Percentiles rank a stretch among this genome's conserved stretches.
Evolutionary conservation across 306 rosid species (phyloP).

Genomic region (Castanea sativa): DNA sequence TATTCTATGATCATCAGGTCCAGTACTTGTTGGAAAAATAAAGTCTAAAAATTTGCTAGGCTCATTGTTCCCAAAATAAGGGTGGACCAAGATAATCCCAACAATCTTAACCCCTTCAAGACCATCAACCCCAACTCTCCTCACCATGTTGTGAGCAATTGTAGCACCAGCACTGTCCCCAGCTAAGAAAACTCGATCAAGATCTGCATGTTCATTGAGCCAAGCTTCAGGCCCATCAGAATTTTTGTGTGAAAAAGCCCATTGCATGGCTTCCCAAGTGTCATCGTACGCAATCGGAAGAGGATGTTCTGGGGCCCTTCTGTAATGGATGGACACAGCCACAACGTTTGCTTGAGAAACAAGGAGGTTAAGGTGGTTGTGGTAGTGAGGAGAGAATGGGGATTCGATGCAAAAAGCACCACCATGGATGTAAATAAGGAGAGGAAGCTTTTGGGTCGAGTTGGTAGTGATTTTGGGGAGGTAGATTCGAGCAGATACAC

Average conservation of each 20-base stretch:
- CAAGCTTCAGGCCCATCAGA: conserved; percentile 40
- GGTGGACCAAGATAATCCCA: conserved; percentile 53
- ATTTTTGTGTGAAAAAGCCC: conserved; percentile 34
- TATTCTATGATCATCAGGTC: conserved; percentile 32
- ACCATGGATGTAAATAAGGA: conserved; percentile 66
- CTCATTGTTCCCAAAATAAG: conserved; percentile 38
- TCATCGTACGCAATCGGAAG: conserved; percentile 57
- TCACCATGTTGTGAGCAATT: conserved; percentile 41
- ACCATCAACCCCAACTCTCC: neutral
- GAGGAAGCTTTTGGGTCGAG: conserved; percentile 34
- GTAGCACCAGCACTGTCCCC: conserved; percentile 76
- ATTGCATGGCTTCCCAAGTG: conserved; percentile 44
- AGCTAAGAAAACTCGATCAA: conserved; percentile 30
- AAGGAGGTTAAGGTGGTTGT: conserved; percentile 34
- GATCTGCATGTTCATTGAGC: conserved; percentile 41
- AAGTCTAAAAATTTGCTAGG: conserved; percentile 9
- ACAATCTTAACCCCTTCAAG: conserved; percentile 8
- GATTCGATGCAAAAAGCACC: conserved; percentile 54
- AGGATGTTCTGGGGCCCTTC: conserved; percentile 58
- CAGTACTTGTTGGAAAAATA: conserved; percentile 24
- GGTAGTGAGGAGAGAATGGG: conserved; percentile 40
- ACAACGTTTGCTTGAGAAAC: conserved; percentile 37
- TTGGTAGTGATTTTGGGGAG: conserved; percentile 35
- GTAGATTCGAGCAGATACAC: conserved; percentile 47
- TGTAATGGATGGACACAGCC: conserved; percentile 46